Evolutionary conservation across 345 rosid genomes (phyloP), one percentile per base, ranked within the genome.

Genomic region (Salix viminalis): DNA sequence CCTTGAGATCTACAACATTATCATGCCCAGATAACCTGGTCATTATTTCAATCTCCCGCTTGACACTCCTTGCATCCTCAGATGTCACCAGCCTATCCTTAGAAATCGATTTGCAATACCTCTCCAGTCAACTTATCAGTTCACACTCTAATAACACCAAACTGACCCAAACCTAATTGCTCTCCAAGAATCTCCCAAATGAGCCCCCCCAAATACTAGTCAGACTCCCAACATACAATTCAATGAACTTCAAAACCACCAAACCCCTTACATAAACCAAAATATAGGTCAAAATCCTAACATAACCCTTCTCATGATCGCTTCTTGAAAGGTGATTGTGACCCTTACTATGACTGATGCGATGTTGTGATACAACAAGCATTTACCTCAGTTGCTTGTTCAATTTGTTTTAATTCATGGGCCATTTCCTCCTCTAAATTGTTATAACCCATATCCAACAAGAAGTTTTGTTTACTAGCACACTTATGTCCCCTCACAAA

Each of bases 21-120:
- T 89, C 90, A 72, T 88, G 91, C 46, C 94, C 94, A 23, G 94
- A 90, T 71, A 90, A 82, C 81, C 86, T 84, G 15, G 88, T 78
- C 91, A 90, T 87, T 77, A 90, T 87, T 78, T 89, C 94, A 48
- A 90, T 90, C 84, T 90, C 92, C 48, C 86, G 92, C 79, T 86
- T 90, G 69, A 90, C 88, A 70, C 92, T 83, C 6, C 71, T 75
- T 2, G 81, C 89, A 78, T 87, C 94, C 48, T 83, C 89, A 10
- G 82, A 77, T 10, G 92, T 88, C 82, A 86, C 88, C 74, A 90
- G 76, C 72, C 91, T 85, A 78, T 88, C 89, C 78, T 88, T 90
- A 14, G 90, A 85, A 71, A 90, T 88, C 0, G 94, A 88, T 75
- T 90, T 88, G 85, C 94, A 90, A 0, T 83, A 79, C 92, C 83